Percentiles rank a stretch among this genome's conserved stretches.
phyloP scores from a whole-genome alignment of 139 green algal genomes.

The Chlamydomonas sp. region DNA sequence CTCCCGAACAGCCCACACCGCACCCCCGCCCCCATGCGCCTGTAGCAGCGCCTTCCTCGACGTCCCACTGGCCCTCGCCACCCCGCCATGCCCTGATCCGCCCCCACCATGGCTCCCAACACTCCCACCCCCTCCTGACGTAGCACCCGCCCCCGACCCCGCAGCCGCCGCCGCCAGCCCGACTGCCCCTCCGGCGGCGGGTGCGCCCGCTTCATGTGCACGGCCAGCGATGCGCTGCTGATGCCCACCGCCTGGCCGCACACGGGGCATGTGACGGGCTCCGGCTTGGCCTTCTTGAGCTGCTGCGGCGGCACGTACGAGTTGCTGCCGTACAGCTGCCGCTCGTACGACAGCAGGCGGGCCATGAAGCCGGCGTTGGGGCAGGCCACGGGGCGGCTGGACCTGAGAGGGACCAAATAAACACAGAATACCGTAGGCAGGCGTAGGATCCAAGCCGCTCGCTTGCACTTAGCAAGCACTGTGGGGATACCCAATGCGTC shows the following conservation, averaged over 20 bases:
- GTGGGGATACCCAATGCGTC: neutral
- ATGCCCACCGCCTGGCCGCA: conserved; percentile 77
- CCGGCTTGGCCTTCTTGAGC: conserved; percentile 76
- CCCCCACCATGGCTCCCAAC: too few relatives aligned
- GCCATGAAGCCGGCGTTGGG: conserved; percentile 89
- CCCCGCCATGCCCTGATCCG: too few relatives aligned
- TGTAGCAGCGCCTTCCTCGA: too few relatives aligned
- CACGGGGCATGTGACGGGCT: conserved; percentile 69
- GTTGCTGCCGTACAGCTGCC: conserved; percentile 65
- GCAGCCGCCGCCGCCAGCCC: neutral
- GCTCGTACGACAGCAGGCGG: conserved; percentile 72
- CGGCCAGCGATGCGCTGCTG: conserved; percentile 64
- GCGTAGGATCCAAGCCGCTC: neutral
- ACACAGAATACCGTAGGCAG: neutral
- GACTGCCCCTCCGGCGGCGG: conserved; percentile 8
- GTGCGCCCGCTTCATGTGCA: conserved; percentile 81
- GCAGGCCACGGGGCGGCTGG: conserved; percentile 62
- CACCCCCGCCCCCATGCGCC: too few relatives aligned
- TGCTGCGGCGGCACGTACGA: conserved; percentile 55
- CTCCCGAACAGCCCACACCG: too few relatives aligned
- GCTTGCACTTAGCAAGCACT: too few relatives aligned
- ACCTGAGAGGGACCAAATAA: conserved; percentile 1
- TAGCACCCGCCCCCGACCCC: neutral
- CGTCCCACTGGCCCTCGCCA: too few relatives aligned
- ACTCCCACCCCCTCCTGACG: too few relatives aligned